Evolutionary conservation across 2,329 filamentous ascomycete genomes (phyloP).

Genomic region (Drechslerella stenobrocha): DNA sequence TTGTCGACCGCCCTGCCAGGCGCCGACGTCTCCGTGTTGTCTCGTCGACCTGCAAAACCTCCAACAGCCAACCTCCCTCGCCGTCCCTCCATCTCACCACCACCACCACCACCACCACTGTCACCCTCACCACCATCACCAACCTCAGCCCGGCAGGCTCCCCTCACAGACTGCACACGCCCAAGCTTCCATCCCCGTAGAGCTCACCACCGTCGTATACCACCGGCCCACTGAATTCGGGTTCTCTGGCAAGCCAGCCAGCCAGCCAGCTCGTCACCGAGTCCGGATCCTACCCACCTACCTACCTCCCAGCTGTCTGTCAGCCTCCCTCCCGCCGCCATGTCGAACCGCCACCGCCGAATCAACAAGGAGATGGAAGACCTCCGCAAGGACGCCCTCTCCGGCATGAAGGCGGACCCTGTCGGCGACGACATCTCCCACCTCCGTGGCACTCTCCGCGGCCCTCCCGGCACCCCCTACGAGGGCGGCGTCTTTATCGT

Average conservation of each 20-base stretch:
- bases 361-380: constrained; percentile 77
- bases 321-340: constrained; percentile 54
- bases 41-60: background rate
- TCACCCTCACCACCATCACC: background rate
- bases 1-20: too few species aligned
- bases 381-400: constrained; percentile 72
- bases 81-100: background rate
- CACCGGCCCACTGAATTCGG: too few species aligned
- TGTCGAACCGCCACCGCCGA: constrained; percentile 63
- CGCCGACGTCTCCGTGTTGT: too few species aligned
- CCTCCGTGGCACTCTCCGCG: constrained; percentile 78
- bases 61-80: constrained; percentile 1
- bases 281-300: too few species aligned
- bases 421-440: constrained; percentile 74
- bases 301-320: too few species aligned
- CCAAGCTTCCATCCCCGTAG: too few species aligned
- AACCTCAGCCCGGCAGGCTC: too few species aligned
- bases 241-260: too few species aligned
- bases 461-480: constrained; percentile 90
- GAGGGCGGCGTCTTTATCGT: constrained; percentile 80
- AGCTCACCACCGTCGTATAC: too few species aligned
- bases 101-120: background rate
- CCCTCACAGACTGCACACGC: too few species aligned
- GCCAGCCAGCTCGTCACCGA: too few species aligned
- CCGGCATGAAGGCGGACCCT: constrained; percentile 72